Evolutionary conservation across 257 asterid genomes (phyloP), one percentile per base, ranked within the genome.

Genomic region (Nicotiana otophora): DNA sequence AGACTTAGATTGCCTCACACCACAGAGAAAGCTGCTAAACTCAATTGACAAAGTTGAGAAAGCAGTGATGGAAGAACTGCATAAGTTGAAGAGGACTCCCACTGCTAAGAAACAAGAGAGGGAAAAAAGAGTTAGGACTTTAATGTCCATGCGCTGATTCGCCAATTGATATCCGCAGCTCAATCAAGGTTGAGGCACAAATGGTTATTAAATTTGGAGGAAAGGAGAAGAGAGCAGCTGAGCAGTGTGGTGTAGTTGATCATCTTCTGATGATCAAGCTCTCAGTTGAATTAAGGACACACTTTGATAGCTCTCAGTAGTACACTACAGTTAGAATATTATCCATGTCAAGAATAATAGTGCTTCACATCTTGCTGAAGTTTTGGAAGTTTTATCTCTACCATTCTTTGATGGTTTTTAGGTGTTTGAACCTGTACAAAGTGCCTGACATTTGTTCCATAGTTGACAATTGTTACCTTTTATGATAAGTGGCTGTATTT

Each of bases 141-240:
- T 94, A 85, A 93, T 90, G 98, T 92, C 97, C 10, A 90, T 94
- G 97, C 90, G 97, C 60, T 93, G 70, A 90, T 66, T 77, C 77
- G 30, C 70, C 7, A 55, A 77, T 53, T 36, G 7, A 9, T 51
- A 20, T 28, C 28, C 7, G 0, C 11, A 17, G 62, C 86, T 90
- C 96, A 88, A 87, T 87, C 91, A 90, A 90, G 97, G 97, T 92
- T 92, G 94, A 89, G 88, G 64, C 53, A 17, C 19, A 10, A 28
- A 81, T 75, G 62, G 68, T 62, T 26, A 26, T 83, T 78, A 82
- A 26, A 65, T 85, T 72, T 67, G 51, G 83, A 53, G 81, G 76
- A 69, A 55, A 67, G 82, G 69, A 65, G 77, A 30, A 72, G 10
- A 14, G 87, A 68, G 64, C 81, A n/a, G 63, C 86, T 76, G 87